A percentile compares a stretch with the other conserved stretches of the same genome.
phyloP scores from a whole-genome alignment of 176 grass and related monocot species.

The Rhynchospora tenuis region DNA sequence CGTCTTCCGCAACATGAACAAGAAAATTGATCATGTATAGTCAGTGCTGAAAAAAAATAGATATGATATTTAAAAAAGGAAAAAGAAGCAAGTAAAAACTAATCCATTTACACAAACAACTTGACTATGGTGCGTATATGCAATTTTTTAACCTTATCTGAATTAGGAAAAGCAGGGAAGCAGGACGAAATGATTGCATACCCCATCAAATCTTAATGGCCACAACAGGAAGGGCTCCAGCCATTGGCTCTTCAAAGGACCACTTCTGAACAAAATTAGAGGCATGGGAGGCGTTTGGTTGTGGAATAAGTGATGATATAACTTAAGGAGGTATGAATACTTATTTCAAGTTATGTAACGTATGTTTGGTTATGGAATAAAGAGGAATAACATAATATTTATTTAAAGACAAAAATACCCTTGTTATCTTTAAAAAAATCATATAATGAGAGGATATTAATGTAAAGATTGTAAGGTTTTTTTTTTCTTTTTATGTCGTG shows the following conservation, averaged over 20 bases:
- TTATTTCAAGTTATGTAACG: too few species aligned
- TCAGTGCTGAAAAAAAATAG: neutral
- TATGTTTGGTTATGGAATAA: too few species aligned
- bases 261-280: conserved; percentile 12
- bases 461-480: too few species aligned
- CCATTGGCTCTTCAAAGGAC: conserved; percentile 10
- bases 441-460: too few species aligned
- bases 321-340: too few species aligned
- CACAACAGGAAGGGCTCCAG: conserved; percentile 6
- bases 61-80: neutral
- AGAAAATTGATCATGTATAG: neutral
- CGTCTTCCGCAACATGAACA: neutral
- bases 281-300: too few species aligned
- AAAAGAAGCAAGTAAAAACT: neutral
- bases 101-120: neutral
- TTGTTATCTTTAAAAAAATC: too few species aligned
- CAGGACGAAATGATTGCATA: neutral
- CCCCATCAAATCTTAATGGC: conserved; percentile 16
- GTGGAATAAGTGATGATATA: too few species aligned
- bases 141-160: neutral
- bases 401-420: too few species aligned
- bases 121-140: neutral
- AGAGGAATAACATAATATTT: too few species aligned
- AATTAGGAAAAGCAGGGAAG: neutral
- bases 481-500: too few species aligned